Base-by-base conservation (phyloP, 371 early-diverging fungal species). In the Zychaea mexicana region DNA sequence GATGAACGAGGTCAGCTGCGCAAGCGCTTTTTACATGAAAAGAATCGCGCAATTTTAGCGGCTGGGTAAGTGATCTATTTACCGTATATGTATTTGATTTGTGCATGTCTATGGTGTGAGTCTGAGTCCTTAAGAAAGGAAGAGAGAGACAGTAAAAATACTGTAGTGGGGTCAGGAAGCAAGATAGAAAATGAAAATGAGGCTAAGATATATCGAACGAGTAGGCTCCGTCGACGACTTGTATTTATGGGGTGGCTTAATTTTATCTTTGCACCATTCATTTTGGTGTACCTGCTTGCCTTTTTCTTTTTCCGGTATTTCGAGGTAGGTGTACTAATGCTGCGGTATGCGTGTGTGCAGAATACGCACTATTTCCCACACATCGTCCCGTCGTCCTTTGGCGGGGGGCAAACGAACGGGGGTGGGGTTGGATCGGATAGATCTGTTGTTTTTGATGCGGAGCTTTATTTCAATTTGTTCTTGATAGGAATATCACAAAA, bases 281-380 rank as follows among this genome's bases (percentile, higher is more conserved):
- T 98, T 17, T 78, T 95, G 2, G 83, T 89, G 0, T 93, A 95
- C 64, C 74, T 95, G n/a, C 53, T 95, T 19, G 69, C 94, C 22
- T 90, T 88, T 76, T 90, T 92, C 66, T 92, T 98, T 76, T 95
- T 98, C 81, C 88, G 94, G 12, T 96, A 97, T 76, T 94, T 95
- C 65, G 97, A 96, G 83, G 96, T 93, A 81, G 70, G n/a, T n/a
- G n/a, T n/a, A n/a, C n/a, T n/a, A n/a, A n/a, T n/a, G n/a, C n/a
- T n/a, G n/a, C n/a, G 76, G 24, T 67, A 3, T n/a, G 31, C 67
- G 3, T n/a, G 31, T 22, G 15, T 32, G 21, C 39, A 32, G 26
- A n/a, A n/a, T n/a, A n/a, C n/a, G n/a, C n/a, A 42, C 4, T 42
- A 7, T 42, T 42, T 42, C 15, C 15, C 7, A 1, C 5, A n/a